These are phyloP conservation scores for Nannizziopsis barbatae DNA, from an alignment of 2,329 filamentous ascomycete genomes.

Conservation along the genomic window DNA sequence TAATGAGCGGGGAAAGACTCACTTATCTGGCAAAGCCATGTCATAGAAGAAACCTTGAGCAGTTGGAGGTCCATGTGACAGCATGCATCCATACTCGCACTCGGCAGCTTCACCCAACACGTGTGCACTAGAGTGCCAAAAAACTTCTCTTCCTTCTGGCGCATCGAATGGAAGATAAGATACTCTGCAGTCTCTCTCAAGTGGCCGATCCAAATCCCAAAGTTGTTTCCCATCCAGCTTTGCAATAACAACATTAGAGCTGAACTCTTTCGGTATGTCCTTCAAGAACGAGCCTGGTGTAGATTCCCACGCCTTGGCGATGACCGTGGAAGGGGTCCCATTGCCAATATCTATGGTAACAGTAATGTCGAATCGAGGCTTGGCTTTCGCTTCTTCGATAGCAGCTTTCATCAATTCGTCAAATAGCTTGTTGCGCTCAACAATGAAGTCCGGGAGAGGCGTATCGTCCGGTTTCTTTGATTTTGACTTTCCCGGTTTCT, in stretches of 20 bases:
- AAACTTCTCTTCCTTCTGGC: constrained; percentile 73
- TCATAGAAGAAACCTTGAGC: constrained; percentile 95
- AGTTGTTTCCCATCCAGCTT: constrained; percentile 67
- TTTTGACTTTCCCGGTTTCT: constrained; percentile 21
- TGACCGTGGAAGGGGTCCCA: constrained; percentile 30
- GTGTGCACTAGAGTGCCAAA: constrained; percentile 96
- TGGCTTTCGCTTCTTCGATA: constrained; percentile 58
- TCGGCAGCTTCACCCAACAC: constrained; percentile 92
- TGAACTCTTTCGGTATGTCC: constrained; percentile 72
- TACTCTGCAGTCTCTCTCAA: constrained; percentile 78
- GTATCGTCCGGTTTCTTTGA: constrained; percentile 22
- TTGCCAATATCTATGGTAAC: constrained; percentile 39
- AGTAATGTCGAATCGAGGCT: constrained; percentile 37
- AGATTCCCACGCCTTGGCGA: constrained; percentile 79
- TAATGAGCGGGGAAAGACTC: constrained; percentile 14
- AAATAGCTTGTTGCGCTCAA: constrained; percentile 76
- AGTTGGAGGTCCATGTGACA: constrained; percentile 88
- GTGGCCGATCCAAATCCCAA: constrained; percentile 84
- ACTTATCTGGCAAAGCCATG: constrained; percentile 68
- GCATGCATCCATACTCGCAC: constrained; percentile 75
- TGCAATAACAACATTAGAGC: constrained; percentile 75
- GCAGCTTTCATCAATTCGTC: constrained; percentile 77
- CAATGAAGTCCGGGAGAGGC: constrained; percentile 60
- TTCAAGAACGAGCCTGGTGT: constrained; percentile 68
- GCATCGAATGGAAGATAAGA: constrained; percentile 75